Conservation (phyloP, 1,139 yeast genomes). For the Lodderomyces elongisporus region DNA sequence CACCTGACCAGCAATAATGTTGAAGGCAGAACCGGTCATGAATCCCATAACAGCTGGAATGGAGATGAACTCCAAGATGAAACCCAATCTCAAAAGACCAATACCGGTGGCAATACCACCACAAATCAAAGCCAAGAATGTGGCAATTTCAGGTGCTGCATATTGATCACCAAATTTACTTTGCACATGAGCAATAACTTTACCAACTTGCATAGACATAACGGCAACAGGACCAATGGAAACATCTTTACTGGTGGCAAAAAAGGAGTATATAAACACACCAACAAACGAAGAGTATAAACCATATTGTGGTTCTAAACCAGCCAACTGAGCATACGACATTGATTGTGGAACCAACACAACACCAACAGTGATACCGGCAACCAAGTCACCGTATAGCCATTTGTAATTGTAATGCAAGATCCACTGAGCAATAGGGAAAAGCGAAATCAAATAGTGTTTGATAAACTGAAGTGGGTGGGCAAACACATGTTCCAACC, state of each 20-base stretch:
- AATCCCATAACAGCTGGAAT: conserved; percentile 92
- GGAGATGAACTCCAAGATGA: conserved; percentile 83
- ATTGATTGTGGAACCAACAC: conserved; percentile 93
- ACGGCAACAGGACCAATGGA: conserved; percentile 97
- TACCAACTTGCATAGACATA: conserved; percentile 83
- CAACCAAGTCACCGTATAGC: conserved; percentile 79
- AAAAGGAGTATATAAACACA: conserved; percentile 79
- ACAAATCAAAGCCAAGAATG: conserved; percentile 72
- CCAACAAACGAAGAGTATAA: conserved; percentile 91
- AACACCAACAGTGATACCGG: conserved; percentile 90
- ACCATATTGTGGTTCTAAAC: conserved; percentile 78
- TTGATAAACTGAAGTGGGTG: conserved; percentile 37
- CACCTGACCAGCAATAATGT: conserved; percentile 76
- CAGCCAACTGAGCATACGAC: conserved; percentile 90
- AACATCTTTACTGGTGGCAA: conserved; percentile 94
- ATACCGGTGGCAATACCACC: conserved; percentile 81
- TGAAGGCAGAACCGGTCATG: conserved; percentile 91
- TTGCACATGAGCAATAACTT: conserved; percentile 65
- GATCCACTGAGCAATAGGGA: conserved; percentile 81
- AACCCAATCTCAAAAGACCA: conserved; percentile 81
- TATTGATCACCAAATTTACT: conserved; percentile 31
- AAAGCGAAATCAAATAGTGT: conserved; percentile 55
- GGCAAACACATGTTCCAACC: conserved; percentile 30
- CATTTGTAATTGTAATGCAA: conserved; percentile 75
- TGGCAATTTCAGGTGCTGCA: conserved; percentile 67